Evolutionary conservation across 2,329 filamentous ascomycete genomes (phyloP).

Genomic region (Cyclaneusma minus): DNA sequence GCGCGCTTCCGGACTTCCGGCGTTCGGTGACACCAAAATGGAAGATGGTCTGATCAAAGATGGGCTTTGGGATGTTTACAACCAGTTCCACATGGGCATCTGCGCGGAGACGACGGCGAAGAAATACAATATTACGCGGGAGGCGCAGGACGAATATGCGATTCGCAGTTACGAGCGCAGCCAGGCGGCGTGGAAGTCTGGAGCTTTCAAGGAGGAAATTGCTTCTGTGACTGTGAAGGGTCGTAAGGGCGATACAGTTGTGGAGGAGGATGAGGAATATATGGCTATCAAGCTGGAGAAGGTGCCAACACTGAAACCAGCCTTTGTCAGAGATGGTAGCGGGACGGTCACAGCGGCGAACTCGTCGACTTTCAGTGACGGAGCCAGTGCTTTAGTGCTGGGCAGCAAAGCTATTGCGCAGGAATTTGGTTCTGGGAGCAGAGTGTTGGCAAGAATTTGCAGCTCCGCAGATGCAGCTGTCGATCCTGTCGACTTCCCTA

Average conservation of each 20-base stretch:
- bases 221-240: slow-evolving; percentile 72
- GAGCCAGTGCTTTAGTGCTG: slow-evolving; percentile 77
- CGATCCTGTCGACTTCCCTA: slow-evolving; percentile 83
- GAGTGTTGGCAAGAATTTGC: slow-evolving; percentile 77
- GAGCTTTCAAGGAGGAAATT: slow-evolving; percentile 79
- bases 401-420: slow-evolving; percentile 68
- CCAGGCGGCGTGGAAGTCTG: slow-evolving; percentile 73
- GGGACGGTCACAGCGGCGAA: slow-evolving; percentile 92
- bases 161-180: slow-evolving; percentile 80
- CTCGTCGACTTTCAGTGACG: slow-evolving; percentile 87
- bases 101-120: slow-evolving; percentile 93
- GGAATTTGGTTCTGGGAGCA: slow-evolving; percentile 60
- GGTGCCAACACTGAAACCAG: slow-evolving; percentile 73
- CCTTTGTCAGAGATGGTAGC: slow-evolving; percentile 71
- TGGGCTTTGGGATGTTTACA: slow-evolving; percentile 90
- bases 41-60: slow-evolving; percentile 92
- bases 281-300: slow-evolving; percentile 78
- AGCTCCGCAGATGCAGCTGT: slow-evolving; percentile 80
- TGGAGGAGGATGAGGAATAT: slow-evolving; percentile 80
- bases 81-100: slow-evolving; percentile 94
- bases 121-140: slow-evolving; percentile 62
- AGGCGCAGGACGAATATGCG: slow-evolving; percentile 84
- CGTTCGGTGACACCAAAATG: slow-evolving; percentile 76
- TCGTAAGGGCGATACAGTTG: slow-evolving; percentile 66
- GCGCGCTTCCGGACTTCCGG: slow-evolving; percentile 63